Base-by-base conservation (phyloP, 495 filamentous ascomycete species). In the Collariella sp. region DNA sequence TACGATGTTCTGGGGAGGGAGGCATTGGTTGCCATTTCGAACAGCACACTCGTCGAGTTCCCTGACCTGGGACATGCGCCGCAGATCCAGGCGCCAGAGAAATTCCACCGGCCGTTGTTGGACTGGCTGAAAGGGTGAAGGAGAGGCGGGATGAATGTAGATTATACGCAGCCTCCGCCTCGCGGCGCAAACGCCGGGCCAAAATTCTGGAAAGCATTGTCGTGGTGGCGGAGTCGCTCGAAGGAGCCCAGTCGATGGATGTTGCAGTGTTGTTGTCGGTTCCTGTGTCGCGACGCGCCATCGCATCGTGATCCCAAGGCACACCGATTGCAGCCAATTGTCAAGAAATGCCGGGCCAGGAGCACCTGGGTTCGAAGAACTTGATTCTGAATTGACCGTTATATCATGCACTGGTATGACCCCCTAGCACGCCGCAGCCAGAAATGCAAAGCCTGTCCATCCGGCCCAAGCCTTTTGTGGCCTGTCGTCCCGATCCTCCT, bases 21-120 rank as follows among this genome's bases (percentile, higher is more conserved):
- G 46, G 71, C 67, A 5, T 4, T 9, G 26, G 26, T 9, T 31
- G 11, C 62, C 62, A 73, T 74, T 29, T 67, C 68, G 6, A 68
- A 71, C 50, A 62, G 58, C 19, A 70, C 68, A 1, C 55, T 75
- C 13, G 58, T 74, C 24, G 65, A 69, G 47, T 74, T 75, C 51
- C 57, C 64, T 7, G 61, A 65, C 36, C 49, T 71, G 16, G 74
- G 74, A 19, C 74, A 77, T 46, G 70, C 72, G 10, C 74, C 74
- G 15, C 74, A 75, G 51, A 73, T 76, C 23, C 66, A 72, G 51
- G 70, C 64, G 12, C 69, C 71, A 1, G 62, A 55, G 4, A 59
- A 46, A 15, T 73, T 73, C 45, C 64, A 70, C 45, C 50, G 54
- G n/a, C 62, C 63, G 4, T 41, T 73, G 52, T 34, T 72, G 29